phyloP scores from a whole-genome alignment of 805 yeast genomes.

The Cyberlindnera galapagoensis region DNA sequence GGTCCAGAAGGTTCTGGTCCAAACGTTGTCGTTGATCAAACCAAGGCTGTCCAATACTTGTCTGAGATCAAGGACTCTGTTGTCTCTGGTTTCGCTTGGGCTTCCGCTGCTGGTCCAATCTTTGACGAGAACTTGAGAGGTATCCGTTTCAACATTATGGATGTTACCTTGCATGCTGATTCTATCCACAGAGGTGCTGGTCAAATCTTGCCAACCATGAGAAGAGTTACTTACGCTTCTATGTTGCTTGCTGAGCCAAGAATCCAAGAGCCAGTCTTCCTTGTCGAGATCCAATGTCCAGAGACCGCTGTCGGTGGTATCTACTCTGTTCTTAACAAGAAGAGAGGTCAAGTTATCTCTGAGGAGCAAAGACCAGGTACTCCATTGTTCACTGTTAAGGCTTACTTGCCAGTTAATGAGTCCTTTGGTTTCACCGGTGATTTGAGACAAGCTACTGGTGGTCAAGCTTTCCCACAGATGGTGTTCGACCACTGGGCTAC shows the following conservation, averaged over 20 bases:
- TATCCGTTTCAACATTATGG: conserved; percentile 95
- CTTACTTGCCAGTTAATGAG: conserved; percentile 99
- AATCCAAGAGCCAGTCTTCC: conserved; percentile 98
- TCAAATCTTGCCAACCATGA: conserved; percentile 99
- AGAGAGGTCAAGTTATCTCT: conserved; percentile 99
- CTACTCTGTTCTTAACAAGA: conserved; percentile 97
- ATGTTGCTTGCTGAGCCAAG: conserved; percentile 97
- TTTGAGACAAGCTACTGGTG: conserved; percentile 99
- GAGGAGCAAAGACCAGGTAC: conserved; percentile 99
- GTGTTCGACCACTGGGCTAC: conserved; percentile 98
- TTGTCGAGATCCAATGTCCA: conserved; percentile 99
- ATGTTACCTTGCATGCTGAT: conserved; percentile 99
- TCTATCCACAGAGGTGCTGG: conserved; percentile 99
- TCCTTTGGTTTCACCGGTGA: conserved; percentile 99
- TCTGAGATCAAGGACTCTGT: conserved; percentile 98
- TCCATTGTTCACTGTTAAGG: conserved; percentile 99
- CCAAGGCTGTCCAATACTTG: conserved; percentile 99
- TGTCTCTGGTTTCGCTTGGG: conserved; percentile 99
- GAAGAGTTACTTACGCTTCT: conserved; percentile 99
- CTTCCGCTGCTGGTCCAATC: conserved; percentile 99
- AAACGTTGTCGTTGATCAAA: conserved; percentile 97
- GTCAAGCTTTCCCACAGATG: conserved; percentile 99
- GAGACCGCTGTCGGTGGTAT: conserved; percentile 99
- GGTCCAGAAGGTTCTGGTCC: conserved; percentile 99
- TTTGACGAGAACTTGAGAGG: conserved; percentile 96